Percentiles rank a stretch among this genome's conserved stretches.
Evolutionary conservation across 768 basidiomycete species (phyloP).

Genomic region (Lentinula guzmanii): DNA sequence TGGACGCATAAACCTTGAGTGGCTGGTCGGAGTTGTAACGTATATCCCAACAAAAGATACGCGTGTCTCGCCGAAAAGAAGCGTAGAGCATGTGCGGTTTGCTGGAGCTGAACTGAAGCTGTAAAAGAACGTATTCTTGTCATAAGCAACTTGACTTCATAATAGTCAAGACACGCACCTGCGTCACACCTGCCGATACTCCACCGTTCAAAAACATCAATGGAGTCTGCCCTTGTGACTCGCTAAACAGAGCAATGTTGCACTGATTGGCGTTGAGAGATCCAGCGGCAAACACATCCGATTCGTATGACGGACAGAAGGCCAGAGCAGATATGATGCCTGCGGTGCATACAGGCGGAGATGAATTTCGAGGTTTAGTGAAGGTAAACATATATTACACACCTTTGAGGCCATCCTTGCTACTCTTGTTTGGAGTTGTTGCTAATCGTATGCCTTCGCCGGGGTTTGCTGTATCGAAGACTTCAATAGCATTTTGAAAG

Average conservation of each 20-base stretch:
- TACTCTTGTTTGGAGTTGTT: slow-evolving; percentile 71
- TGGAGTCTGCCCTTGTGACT: slow-evolving; percentile 19
- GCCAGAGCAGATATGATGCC: slow-evolving; percentile 85
- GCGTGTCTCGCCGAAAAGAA: slow-evolving; percentile 60
- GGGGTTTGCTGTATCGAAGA: slow-evolving; percentile 71
- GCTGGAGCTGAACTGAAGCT: slow-evolving; percentile 77
- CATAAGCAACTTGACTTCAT: background rate
- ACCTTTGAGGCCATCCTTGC: slow-evolving; percentile 87
- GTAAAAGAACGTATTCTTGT: background rate
- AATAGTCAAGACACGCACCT: slow-evolving; percentile 29
- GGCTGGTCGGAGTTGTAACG: slow-evolving; percentile 47
- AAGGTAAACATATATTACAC: background rate
- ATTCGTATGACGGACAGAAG: slow-evolving; percentile 59
- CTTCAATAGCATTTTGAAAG: slow-evolving; percentile 78
- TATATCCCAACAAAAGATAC: slow-evolving; percentile 76
- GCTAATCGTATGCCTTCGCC: slow-evolving; percentile 67
- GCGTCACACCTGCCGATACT: slow-evolving; percentile 41
- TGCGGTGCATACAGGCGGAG: slow-evolving; percentile 18
- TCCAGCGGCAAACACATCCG: slow-evolving; percentile 75
- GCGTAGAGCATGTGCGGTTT: slow-evolving; percentile 72
- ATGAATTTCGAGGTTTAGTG: background rate
- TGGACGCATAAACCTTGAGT: slow-evolving; percentile 26
- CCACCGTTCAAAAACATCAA: slow-evolving; percentile 2
- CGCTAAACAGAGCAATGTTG: slow-evolving; percentile 65
- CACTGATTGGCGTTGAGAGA: slow-evolving; percentile 49